phyloP scores from a whole-genome alignment of 495 filamentous ascomycete species.

The Acidomyces sp. region DNA sequence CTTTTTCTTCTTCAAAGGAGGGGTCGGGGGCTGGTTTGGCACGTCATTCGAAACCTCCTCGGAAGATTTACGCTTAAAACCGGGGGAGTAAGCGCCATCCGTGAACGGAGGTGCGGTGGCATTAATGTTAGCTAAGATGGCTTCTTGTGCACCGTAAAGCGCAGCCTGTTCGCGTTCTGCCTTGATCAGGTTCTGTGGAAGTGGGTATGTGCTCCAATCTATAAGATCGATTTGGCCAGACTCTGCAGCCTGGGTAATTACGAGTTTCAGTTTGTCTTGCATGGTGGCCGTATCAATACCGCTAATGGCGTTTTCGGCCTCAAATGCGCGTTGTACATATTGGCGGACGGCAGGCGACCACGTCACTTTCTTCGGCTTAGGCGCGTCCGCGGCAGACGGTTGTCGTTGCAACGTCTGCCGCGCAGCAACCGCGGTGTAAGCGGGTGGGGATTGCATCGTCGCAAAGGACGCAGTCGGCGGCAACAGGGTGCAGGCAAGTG shows the following conservation, averaged over 20 bases:
- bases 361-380: constrained; percentile 43
- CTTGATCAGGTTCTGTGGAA: constrained; percentile 79
- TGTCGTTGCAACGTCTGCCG: constrained; percentile 29
- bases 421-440: constrained; percentile 40
- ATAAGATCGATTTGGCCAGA: constrained; percentile 50
- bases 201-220: constrained; percentile 69
- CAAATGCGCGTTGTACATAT: constrained; percentile 79
- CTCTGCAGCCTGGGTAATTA: constrained; percentile 71
- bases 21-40: constrained; percentile 24
- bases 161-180: constrained; percentile 37
- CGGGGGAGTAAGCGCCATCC: constrained; percentile 1
- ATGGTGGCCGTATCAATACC: constrained; percentile 55
- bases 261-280: constrained; percentile 68
- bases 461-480: neutral
- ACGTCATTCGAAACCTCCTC: constrained; percentile 30
- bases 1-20: constrained; percentile 67
- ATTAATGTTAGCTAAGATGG: constrained; percentile 11
- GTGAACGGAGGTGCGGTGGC: neutral
- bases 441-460: constrained; percentile 19
- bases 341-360: constrained; percentile 64
- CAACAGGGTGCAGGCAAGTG: neutral
- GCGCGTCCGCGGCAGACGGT: constrained; percentile 19
- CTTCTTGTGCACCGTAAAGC: neutral
- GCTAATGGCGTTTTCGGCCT: constrained; percentile 50
- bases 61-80: constrained; percentile 72